These are phyloP conservation scores for Chalciporus pseudorubinellus DNA, from an alignment of 768 basidiomycete genomes.

Conservation along the genomic window DNA sequence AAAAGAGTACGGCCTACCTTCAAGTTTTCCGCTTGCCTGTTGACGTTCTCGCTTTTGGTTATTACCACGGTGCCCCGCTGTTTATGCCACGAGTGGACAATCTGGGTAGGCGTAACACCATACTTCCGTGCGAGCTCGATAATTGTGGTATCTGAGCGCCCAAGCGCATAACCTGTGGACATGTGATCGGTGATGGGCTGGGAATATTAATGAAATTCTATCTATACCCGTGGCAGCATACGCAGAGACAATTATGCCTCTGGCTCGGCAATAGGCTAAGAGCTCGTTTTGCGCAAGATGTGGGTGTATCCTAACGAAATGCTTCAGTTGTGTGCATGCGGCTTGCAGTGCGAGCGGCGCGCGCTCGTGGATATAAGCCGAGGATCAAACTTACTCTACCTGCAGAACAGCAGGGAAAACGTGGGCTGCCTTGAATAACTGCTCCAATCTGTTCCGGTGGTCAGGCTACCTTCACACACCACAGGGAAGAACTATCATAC, in stretches of 20 bases:
- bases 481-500: slow-evolving; percentile 34
- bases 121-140: slow-evolving; percentile 36
- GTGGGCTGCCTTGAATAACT: slow-evolving; percentile 20
- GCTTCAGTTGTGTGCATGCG: slow-evolving; percentile 7
- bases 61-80: slow-evolving; percentile 52
- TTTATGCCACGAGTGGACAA: slow-evolving; percentile 57
- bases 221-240: slow-evolving; percentile 45
- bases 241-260: slow-evolving; percentile 45
- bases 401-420: slow-evolving; percentile 48
- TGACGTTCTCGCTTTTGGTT: slow-evolving; percentile 52
- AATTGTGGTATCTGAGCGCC: slow-evolving; percentile 35
- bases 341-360: slow-evolving; percentile 32
- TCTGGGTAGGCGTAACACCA: slow-evolving; percentile 48
- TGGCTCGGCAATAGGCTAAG: slow-evolving; percentile 37
- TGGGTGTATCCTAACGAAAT: slow-evolving; percentile 25
- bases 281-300: slow-evolving; percentile 42
- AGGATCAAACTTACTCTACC: slow-evolving; percentile 21
- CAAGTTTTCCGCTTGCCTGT: slow-evolving; percentile 50
- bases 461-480: slow-evolving; percentile 6
- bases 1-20: slow-evolving; percentile 19
- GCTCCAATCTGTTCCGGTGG: slow-evolving; percentile 3
- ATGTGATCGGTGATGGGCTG: background rate
- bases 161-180: slow-evolving; percentile 21
- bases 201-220: slow-evolving; percentile 2
- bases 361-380: slow-evolving; percentile 12